Percentiles rank a stretch among this genome's conserved stretches.
Evolutionary conservation across 2,329 filamentous ascomycete genomes (phyloP).

Genomic region (Chrysoporthe puriensis): DNA sequence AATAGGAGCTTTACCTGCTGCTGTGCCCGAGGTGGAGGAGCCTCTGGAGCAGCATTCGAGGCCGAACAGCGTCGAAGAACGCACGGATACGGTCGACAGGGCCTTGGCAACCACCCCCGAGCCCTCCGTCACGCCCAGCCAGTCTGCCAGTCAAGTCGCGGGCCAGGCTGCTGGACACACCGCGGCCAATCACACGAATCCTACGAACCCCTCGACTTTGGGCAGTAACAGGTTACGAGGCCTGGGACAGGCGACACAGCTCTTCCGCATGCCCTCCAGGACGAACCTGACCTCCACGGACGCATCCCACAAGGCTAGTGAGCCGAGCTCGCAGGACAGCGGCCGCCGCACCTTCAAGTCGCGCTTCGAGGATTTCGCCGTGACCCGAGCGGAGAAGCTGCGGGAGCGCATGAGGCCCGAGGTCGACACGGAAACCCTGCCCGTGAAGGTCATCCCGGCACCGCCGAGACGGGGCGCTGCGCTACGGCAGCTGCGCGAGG

Average conservation of each 20-base stretch:
- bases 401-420: conserved; percentile 59
- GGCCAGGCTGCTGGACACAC: conserved; percentile 10
- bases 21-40: conserved; percentile 42
- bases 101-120: conserved; percentile 24
- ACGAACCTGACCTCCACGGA: conserved; percentile 21
- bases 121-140: conserved; percentile 28
- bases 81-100: conserved; percentile 21
- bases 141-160: conserved; percentile 30
- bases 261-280: conserved; percentile 34
- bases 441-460: conserved; percentile 64
- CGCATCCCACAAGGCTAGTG: conserved; percentile 3
- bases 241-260: conserved; percentile 36
- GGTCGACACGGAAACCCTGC: conserved; percentile 58
- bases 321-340: conserved; percentile 29
- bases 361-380: conserved; percentile 64
- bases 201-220: conserved; percentile 4
- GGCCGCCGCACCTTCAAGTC: conserved; percentile 59
- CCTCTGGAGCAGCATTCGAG: conserved; percentile 32
- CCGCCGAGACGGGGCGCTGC: conserved; percentile 61
- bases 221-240: conserved; percentile 36
- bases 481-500: conserved; percentile 59
- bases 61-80: conserved; percentile 14
- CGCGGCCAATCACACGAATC: background rate
- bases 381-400: conserved; percentile 62
- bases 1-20: conserved; percentile 27